Percentiles rank a stretch among this genome's conserved stretches.
These are phyloP conservation scores for Alternaria tenuissima DNA, from an alignment of 2,329 filamentous ascomycete species.

Conservation along the genomic window DNA sequence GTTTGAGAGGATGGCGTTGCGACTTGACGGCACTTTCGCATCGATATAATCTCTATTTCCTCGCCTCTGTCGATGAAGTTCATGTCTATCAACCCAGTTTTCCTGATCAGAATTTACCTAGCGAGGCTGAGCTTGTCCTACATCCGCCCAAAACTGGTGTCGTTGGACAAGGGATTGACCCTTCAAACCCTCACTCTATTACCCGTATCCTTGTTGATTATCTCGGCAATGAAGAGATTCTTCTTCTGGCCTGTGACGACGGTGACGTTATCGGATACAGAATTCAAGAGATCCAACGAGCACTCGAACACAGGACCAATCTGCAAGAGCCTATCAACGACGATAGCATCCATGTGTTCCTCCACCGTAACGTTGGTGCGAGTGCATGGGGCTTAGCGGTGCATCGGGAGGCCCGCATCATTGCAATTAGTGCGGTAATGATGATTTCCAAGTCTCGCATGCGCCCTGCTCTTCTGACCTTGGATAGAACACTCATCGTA, in stretches of 20 bases:
- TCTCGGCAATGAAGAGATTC: slow-evolving; percentile 56
- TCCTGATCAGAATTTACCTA: slow-evolving; percentile 51
- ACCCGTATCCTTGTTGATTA: slow-evolving; percentile 55
- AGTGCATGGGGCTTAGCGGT: slow-evolving; percentile 92
- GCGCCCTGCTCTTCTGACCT: neutral
- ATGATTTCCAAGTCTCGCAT: neutral
- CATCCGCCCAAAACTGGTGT: slow-evolving; percentile 47
- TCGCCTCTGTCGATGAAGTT: slow-evolving; percentile 53
- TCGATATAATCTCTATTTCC: slow-evolving; percentile 58
- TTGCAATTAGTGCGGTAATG: slow-evolving; percentile 75
- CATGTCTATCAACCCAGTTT: slow-evolving; percentile 56
- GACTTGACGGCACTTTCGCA: slow-evolving; percentile 58
- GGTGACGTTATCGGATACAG: slow-evolving; percentile 59
- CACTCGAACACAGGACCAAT: slow-evolving; percentile 20
- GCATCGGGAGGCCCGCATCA: slow-evolving; percentile 80
- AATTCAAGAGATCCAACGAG: slow-evolving; percentile 38
- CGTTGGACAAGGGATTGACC: slow-evolving; percentile 43
- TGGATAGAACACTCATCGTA: slow-evolving; percentile 65
- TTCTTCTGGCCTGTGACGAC: slow-evolving; percentile 66
- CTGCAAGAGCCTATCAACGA: slow-evolving; percentile 47
- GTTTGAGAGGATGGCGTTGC: slow-evolving; percentile 51
- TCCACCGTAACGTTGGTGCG: slow-evolving; percentile 75
- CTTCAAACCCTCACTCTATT: slow-evolving; percentile 53
- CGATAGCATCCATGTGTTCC: slow-evolving; percentile 64
- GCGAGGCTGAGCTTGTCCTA: slow-evolving; percentile 50